Percentiles rank a stretch among this genome's conserved stretches.
Conservation (phyloP, 805 yeast genomes). For the Pachysolen tannophilus region DNA sequence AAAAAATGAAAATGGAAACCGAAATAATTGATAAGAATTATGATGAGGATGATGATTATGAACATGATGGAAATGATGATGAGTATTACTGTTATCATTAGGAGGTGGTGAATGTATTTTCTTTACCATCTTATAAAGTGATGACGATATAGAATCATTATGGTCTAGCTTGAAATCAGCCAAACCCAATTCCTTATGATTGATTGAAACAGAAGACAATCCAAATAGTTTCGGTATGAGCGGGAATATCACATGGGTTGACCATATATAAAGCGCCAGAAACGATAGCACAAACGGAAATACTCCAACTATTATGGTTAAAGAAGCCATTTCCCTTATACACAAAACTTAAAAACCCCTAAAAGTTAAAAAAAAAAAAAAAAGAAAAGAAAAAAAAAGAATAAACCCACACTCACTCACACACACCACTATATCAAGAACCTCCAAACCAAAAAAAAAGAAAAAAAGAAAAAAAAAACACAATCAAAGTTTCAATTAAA, state of each 20-base stretch:
- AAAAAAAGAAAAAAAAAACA: no score
- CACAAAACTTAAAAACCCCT: no score
- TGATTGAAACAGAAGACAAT: constrained; percentile 4
- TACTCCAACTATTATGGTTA: constrained; percentile 10
- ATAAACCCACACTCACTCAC: no score
- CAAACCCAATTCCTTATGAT: constrained; percentile 8
- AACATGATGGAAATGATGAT: neutral
- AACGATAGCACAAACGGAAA: constrained; percentile 10
- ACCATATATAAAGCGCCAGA: constrained; percentile 2
- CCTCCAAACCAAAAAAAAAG: no score
- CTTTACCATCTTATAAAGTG: no score
- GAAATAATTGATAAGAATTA: neutral
- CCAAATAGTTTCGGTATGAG: constrained; percentile 11
- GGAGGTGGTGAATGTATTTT: neutral
- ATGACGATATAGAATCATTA: neutral
- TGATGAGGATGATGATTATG: neutral
- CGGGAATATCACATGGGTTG: constrained; percentile 6
- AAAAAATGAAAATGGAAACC: no score
- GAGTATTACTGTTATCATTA: no score
- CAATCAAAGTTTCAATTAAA: no score
- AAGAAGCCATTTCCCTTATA: constrained; percentile 2
- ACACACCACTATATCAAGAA: no score
- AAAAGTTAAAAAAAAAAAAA: no score
- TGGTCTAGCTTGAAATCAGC: neutral
- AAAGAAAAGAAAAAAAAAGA: no score